Conservation (phyloP, 495 filamentous ascomycete species). For the Neurospora pannonica region DNA sequence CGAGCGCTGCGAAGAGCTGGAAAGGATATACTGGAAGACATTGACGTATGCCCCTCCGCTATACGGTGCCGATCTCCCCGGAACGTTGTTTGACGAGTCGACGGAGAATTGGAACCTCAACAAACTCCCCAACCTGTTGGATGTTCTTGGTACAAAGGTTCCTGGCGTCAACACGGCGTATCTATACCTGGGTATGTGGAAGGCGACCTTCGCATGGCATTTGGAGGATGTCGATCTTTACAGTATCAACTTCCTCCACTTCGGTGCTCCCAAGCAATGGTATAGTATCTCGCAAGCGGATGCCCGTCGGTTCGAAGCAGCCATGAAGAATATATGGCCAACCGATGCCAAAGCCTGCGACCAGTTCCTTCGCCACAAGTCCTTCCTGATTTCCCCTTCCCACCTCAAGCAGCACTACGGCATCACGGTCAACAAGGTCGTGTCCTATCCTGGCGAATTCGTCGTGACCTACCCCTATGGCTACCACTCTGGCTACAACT, state of each 20-base stretch:
- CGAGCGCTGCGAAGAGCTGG: conserved; percentile 87
- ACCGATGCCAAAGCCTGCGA: conserved; percentile 94
- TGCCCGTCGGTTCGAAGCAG: conserved; percentile 85
- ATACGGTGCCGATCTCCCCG: conserved; percentile 95
- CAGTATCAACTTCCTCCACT: conserved; percentile 99
- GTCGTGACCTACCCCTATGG: conserved; percentile 98
- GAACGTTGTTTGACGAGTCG: conserved; percentile 85
- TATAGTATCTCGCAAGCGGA: conserved; percentile 97
- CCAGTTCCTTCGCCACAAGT: conserved; percentile 96
- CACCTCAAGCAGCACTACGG: conserved; percentile 77
- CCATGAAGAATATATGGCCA: conserved; percentile 93
- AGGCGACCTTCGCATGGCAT: conserved; percentile 98
- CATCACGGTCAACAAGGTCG: conserved; percentile 88
- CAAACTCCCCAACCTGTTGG: conserved; percentile 84
- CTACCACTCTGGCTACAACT: conserved; percentile 96
- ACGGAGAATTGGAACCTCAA: conserved; percentile 89
- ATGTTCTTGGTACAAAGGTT: conserved; percentile 88
- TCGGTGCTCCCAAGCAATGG: conserved; percentile 98
- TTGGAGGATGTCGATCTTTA: conserved; percentile 97
- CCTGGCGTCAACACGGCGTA: conserved; percentile 99
- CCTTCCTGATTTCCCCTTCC: conserved; percentile 90
- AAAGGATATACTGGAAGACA: conserved; percentile 91
- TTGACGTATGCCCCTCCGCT: conserved; percentile 88
- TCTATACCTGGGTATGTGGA: conserved; percentile 98
- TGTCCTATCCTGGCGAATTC: conserved; percentile 97